Base-by-base conservation (phyloP, 768 basidiomycete species). In the Mycena albidolilacea region DNA sequence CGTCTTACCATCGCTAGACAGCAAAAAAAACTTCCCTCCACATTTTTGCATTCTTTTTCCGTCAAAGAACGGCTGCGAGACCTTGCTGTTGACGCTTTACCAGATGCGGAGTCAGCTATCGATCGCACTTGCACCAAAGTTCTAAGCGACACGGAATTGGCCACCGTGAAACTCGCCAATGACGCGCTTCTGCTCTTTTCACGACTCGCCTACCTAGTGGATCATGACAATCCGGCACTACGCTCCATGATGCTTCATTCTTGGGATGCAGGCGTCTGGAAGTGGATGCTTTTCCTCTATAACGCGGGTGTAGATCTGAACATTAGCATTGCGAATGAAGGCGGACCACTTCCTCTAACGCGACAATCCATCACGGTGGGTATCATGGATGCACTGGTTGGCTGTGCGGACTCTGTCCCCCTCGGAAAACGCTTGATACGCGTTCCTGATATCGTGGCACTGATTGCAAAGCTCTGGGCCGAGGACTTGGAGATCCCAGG, bases 211-310 rank as follows among this genome's bases (percentile, higher is more conserved):
- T 72, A 72, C 66, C 39, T 72, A n/a, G 38, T 72, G 12, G 71
- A 72, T 48, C 71, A 72, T 19, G 59, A 59, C 14, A 63, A 67
- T 63, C 66, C 71, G 7, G 35, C 35, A 21, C 21, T 72, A 37
- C 71, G 66, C 37, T 58, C 71, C 44, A 63, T 72, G 66, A 67
- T 72, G 66, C 54, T 72, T 54, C 71, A 64, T 1, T 48, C 48
- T 15, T 72, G 71, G 71, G 66, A 44, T 30, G 60, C 52, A n/a
- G 71, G 71, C 2, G 71, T 68, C 23, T 72, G 71, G 71, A 67
- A 68, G 59, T 72, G 71, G 71, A 68, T 72, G 66, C 54, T 72
- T 10, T 72, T 72, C 62, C 55, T 72, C n/a, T 72, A 67, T 23
- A 72, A 72, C 59, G 67, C 44, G 21, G 71, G 71, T 6, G 12